Conservation (phyloP, 148 eudicot species). For the Vaccinium corymbosum region DNA sequence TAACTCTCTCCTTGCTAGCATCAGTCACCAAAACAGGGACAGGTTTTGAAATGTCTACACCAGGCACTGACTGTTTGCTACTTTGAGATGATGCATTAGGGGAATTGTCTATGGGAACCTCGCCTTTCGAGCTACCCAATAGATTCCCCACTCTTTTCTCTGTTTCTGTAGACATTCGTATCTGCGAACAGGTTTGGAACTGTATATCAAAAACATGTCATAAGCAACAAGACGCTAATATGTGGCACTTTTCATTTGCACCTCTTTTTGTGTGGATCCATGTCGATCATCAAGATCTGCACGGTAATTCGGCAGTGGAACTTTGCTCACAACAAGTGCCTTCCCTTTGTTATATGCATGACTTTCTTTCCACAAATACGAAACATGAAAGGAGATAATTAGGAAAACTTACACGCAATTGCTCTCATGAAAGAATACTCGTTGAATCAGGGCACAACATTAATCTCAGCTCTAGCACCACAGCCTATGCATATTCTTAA, state of each 20-base stretch:
- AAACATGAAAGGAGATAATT: conserved; percentile 18
- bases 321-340: conserved; percentile 89
- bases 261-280: conserved; percentile 93
- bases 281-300: conserved; percentile 95
- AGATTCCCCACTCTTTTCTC: conserved; percentile 77
- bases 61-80: conserved; percentile 25
- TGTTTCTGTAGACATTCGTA: conserved; percentile 71
- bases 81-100: conserved; percentile 45
- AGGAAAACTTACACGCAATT: background rate
- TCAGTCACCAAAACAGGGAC: conserved; percentile 27
- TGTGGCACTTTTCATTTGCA: conserved; percentile 20
- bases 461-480: background rate
- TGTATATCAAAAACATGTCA: background rate
- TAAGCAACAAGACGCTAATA: conserved; percentile 2
- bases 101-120: conserved; percentile 24
- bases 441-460: background rate
- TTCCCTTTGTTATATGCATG: conserved; percentile 95
- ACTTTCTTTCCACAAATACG: conserved; percentile 67
- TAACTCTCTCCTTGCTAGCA: conserved; percentile 54
- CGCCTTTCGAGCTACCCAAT: conserved; percentile 52
- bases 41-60: conserved; percentile 25
- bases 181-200: conserved; percentile 42
- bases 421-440: background rate
- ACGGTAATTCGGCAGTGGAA: conserved; percentile 85
- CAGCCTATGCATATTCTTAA: background rate